These are phyloP conservation scores for Coelastrella sp. DNA, from an alignment of 139 green algal species.

Conservation along the genomic window DNA sequence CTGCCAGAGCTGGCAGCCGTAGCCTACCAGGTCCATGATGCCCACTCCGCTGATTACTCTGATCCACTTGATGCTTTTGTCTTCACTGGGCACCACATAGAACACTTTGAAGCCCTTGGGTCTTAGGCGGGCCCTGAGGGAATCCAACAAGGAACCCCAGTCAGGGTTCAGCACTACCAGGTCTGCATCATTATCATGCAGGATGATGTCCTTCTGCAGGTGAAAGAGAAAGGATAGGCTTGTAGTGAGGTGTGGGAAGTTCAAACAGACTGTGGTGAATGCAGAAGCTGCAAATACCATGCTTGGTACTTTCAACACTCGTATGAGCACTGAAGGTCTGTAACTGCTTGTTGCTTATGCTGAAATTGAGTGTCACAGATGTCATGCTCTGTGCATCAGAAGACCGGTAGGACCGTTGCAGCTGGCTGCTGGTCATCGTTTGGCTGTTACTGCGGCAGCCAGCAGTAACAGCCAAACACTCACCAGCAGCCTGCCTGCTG, in stretches of 20 bases:
- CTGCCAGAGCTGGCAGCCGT: background rate
- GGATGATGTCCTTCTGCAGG: slow-evolving; percentile 58
- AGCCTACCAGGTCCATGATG: slow-evolving; percentile 55
- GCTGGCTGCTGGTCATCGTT: too few relatives aligned
- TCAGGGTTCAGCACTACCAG: slow-evolving; percentile 61
- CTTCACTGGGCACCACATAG: slow-evolving; percentile 54
- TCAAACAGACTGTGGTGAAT: too few relatives aligned
- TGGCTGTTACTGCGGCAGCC: too few relatives aligned
- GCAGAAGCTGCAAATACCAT: too few relatives aligned
- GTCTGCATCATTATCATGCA: slow-evolving; percentile 70
- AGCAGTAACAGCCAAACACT: too few relatives aligned
- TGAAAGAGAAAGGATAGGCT: too few relatives aligned
- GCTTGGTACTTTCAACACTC: too few relatives aligned
- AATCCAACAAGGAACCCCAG: slow-evolving; percentile 51
- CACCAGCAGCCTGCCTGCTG: background rate
- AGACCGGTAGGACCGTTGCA: background rate
- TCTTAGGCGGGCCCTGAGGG: slow-evolving; percentile 39
- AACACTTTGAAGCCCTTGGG: slow-evolving; percentile 34
- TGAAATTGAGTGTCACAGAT: background rate
- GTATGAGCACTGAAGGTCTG: too few relatives aligned
- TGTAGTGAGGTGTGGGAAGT: too few relatives aligned
- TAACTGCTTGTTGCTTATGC: background rate
- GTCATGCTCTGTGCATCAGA: background rate
- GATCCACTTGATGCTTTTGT: slow-evolving; percentile 51
- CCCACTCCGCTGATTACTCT: slow-evolving; percentile 56